These are phyloP conservation scores for Yamadazyma philogaea DNA, from an alignment of 805 yeast species.

Conservation along the genomic window DNA sequence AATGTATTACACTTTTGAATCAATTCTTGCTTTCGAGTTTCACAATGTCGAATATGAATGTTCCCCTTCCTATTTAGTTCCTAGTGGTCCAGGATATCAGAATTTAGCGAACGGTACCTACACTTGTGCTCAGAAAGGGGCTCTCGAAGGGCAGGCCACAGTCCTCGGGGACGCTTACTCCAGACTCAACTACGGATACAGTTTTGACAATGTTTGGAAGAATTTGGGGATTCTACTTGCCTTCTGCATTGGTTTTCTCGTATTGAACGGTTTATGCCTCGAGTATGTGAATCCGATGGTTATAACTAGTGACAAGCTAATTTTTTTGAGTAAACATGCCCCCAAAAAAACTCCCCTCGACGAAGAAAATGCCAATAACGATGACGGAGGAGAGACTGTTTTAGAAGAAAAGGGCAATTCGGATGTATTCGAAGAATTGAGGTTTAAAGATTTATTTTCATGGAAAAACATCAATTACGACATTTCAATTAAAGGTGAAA, in stretches of 20 bases:
- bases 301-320: conserved; percentile 42
- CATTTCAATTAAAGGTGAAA: conserved; percentile 36
- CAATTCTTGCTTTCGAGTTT: conserved; percentile 65
- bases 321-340: conserved; percentile 24
- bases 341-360: conserved; percentile 27
- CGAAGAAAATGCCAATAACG: conserved; percentile 22
- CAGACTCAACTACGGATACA: conserved; percentile 45
- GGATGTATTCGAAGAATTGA: conserved; percentile 3
- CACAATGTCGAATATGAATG: conserved; percentile 55
- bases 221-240: conserved; percentile 67
- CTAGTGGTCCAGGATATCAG: conserved; percentile 55
- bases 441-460: conserved; percentile 27
- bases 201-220: conserved; percentile 69
- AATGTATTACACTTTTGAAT: conserved; percentile 47
- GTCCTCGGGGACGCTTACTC: conserved; percentile 65
- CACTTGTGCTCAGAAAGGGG: conserved; percentile 62
- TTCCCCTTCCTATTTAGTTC: conserved; percentile 43
- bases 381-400: conserved; percentile 18
- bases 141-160: conserved; percentile 48
- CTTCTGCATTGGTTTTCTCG: conserved; percentile 43
- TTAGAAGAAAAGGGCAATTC: conserved; percentile 9
- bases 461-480: conserved; percentile 39
- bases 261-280: conserved; percentile 22
- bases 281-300: conserved; percentile 37
- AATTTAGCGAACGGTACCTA: conserved; percentile 32